Percentiles rank a stretch among this genome's conserved stretches.
phyloP scores from a whole-genome alignment of 2,329 filamentous ascomycete genomes.

The Colletotrichum abscissum region DNA sequence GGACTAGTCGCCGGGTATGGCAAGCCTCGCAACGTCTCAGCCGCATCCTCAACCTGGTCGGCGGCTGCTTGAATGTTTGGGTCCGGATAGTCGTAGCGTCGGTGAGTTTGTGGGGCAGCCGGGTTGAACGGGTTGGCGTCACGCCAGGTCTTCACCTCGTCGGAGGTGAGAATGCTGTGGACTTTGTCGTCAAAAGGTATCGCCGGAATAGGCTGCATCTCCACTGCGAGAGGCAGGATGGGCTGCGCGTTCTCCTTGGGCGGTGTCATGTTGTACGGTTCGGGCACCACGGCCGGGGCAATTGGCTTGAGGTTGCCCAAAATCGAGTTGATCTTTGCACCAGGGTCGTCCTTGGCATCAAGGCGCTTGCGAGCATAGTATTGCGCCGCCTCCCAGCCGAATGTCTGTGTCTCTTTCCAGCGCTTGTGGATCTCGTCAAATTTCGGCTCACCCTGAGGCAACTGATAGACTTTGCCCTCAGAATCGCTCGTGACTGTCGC shows the following conservation, averaged over 20 bases:
- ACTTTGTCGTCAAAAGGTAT: slow-evolving; percentile 53
- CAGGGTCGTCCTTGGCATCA: slow-evolving; percentile 49
- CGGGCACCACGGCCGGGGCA: slow-evolving; percentile 26
- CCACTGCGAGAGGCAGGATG: slow-evolving; percentile 45
- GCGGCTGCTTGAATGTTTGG: slow-evolving; percentile 54
- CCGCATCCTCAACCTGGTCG: slow-evolving; percentile 55
- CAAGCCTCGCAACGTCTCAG: slow-evolving; percentile 54
- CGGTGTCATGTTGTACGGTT: slow-evolving; percentile 37
- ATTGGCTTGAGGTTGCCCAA: slow-evolving; percentile 41
- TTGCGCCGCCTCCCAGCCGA: slow-evolving; percentile 55
- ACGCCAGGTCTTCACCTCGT: slow-evolving; percentile 55
- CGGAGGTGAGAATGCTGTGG: slow-evolving; percentile 56
- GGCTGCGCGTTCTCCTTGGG: slow-evolving; percentile 32
- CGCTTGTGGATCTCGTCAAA: slow-evolving; percentile 62
- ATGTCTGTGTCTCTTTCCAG: slow-evolving; percentile 58
- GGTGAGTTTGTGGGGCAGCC: slow-evolving; percentile 39
- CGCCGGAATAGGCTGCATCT: slow-evolving; percentile 45
- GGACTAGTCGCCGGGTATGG: slow-evolving; percentile 63
- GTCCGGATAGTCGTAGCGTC: slow-evolving; percentile 55
- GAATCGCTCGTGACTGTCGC: slow-evolving; percentile 31
- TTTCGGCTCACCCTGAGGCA: slow-evolving; percentile 53
- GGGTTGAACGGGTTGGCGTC: slow-evolving; percentile 53
- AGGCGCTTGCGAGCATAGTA: slow-evolving; percentile 57
- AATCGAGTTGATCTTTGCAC: slow-evolving; percentile 53
- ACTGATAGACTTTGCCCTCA: slow-evolving; percentile 45